phyloP scores from a whole-genome alignment of 78 protist genomes.

The Planoprotostelium fungivorum region DNA sequence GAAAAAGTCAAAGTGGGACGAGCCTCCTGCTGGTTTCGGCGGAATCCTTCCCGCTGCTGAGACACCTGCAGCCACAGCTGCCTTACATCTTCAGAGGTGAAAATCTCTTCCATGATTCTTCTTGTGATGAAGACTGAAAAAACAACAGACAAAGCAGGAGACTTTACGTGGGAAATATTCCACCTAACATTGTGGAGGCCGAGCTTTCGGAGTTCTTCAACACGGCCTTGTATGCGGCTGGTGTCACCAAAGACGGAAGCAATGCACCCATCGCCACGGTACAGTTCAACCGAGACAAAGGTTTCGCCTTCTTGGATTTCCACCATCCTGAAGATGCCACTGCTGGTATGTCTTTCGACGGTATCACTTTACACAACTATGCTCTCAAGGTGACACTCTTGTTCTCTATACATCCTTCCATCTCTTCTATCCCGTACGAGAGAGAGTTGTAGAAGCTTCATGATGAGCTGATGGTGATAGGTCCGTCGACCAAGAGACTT shows the following conservation, averaged over 20 bases:
- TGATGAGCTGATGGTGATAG: no score
- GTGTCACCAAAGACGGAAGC: constrained; percentile 11
- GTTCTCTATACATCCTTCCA: not conserved
- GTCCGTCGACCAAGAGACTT: constrained; percentile 71
- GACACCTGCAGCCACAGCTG: not conserved
- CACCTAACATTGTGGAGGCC: constrained; percentile 41
- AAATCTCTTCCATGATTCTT: not conserved
- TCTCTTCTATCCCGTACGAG: not conserved
- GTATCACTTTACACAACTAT: constrained; percentile 17
- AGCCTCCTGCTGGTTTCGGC: not conserved
- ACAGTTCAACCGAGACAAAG: constrained; percentile 33
- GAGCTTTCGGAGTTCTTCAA: constrained; percentile 55
- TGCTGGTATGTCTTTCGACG: constrained; percentile 52
- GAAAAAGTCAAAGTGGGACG: not conserved
- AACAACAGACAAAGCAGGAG: constrained; percentile 27
- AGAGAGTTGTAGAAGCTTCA: not conserved
- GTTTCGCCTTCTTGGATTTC: constrained; percentile 65
- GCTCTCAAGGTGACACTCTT: constrained; percentile 27
- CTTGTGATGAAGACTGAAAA: not conserved
- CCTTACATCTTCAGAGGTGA: no score
- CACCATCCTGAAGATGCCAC: constrained; percentile 63
- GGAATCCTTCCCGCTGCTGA: not conserved
- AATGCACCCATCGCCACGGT: constrained; percentile 23
- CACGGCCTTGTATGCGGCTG: constrained; percentile 18
- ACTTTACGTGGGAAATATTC: constrained; percentile 65